Percentiles rank a stretch among this genome's conserved stretches.
phyloP scores from a whole-genome alignment of 768 basidiomycete species.

The Arthromyces matolae region DNA sequence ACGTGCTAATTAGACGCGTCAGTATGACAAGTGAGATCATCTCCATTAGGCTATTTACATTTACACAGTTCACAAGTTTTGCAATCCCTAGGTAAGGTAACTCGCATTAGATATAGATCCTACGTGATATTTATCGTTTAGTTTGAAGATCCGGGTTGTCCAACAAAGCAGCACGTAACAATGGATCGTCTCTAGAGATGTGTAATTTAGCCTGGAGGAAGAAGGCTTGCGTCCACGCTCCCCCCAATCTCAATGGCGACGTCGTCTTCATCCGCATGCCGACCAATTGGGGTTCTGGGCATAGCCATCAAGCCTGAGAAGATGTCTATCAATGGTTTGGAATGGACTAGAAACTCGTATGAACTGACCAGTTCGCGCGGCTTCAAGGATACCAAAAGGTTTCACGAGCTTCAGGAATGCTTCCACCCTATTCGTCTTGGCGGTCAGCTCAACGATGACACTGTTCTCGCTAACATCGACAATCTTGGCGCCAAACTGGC shows the following conservation, averaged over 20 bases:
- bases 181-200: neutral
- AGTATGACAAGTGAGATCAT: conserved; percentile 25
- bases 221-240: conserved; percentile 82
- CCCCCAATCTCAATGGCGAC: conserved; percentile 33
- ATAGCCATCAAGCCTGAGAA: conserved; percentile 90
- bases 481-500: conserved; percentile 88
- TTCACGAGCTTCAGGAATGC: conserved; percentile 89
- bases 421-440: conserved; percentile 87
- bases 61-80: too few relatives aligned
- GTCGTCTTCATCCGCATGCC: conserved; percentile 31
- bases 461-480: conserved; percentile 95
- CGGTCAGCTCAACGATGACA: conserved; percentile 92
- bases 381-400: conserved; percentile 94
- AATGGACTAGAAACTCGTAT: neutral
- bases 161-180: too few relatives aligned
- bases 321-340: conserved; percentile 4
- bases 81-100: too few relatives aligned
- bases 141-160: too few relatives aligned
- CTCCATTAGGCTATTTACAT: conserved; percentile 6
- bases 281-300: conserved; percentile 88
- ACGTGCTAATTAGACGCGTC: conserved; percentile 48
- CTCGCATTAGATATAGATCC: too few relatives aligned
- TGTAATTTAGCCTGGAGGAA: conserved; percentile 80
- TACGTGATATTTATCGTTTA: too few relatives aligned
- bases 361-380: conserved; percentile 79